Base-by-base conservation (phyloP, 2,329 filamentous ascomycete genomes). In the Monosporascus cannonballus region DNA sequence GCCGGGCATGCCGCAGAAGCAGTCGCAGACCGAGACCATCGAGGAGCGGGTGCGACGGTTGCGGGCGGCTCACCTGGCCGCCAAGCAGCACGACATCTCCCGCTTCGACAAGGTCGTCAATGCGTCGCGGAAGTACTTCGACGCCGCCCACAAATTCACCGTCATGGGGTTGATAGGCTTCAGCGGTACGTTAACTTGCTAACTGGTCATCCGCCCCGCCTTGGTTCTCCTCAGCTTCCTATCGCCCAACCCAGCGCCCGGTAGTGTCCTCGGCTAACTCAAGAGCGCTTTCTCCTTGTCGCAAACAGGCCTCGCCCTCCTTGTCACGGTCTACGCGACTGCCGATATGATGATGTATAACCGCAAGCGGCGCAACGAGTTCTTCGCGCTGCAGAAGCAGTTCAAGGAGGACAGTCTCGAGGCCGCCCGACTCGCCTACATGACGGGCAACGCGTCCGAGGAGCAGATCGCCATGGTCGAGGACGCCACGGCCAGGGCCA, bases 41-140 rank as follows among this genome's bases (percentile, higher is more conserved):
- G 82, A 84, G 67, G 80, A 89, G 71, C 83, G 85, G 61, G 86
- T 90, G 37, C 79, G 82, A 58, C 78, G 86, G 55, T 72, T 90
- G 63, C 78, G 86, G 51, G 83, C 84, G 46, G 84, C 85, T 56
- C 84, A 87, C 66, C 76, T 83, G 54, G 83, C 83, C n/a, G 83
- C 85, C 46, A 81, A 81, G 69, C 76, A 79, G 60, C 80, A 83
- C 22, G 72, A 78, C 63, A 67, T 80, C 47, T 83, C 80, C 57
- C 69, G 66, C 54, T 68, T 79, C 52, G 81, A 84, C 65, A 71
- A 69, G 50, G 51, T 81, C 41, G 69, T 83, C 50, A 73, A 74
- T 53, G 65, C 59, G 34, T 75, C 77, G 52, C 68, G 81, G 57
- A 69, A 73, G 34, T 70, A 80, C 59, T 73, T 83, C 54, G 80